Percentiles rank a stretch among this genome's conserved stretches.
phyloP scores from a whole-genome alignment of 345 rosid species.

The Theobroma cacao region DNA sequence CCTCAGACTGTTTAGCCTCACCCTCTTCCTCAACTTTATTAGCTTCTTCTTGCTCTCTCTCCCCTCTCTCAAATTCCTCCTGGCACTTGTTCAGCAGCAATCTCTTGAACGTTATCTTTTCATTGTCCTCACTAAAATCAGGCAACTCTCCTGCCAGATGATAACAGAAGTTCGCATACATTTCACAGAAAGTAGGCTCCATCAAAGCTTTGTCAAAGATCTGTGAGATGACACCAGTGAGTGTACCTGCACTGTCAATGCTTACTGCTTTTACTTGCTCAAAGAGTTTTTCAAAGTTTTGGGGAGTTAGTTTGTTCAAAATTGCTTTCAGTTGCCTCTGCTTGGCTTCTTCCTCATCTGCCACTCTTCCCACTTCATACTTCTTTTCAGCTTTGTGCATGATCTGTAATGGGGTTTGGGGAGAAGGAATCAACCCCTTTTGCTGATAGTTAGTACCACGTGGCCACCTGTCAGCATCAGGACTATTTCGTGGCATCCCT shows the following conservation, averaged over 20 bases:
- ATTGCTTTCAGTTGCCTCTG: constrained; percentile 88
- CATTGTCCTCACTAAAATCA: constrained; percentile 64
- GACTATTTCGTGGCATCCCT: constrained; percentile 53
- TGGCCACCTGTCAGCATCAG: constrained; percentile 89
- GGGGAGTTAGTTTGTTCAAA: constrained; percentile 94
- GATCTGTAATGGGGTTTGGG: constrained; percentile 69
- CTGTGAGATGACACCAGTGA: constrained; percentile 77
- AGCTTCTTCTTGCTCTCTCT: constrained; percentile 92
- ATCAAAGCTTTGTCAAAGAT: constrained; percentile 96
- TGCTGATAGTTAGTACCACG: constrained; percentile 60
- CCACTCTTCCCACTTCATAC: constrained; percentile 77
- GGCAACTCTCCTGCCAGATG: constrained; percentile 73
- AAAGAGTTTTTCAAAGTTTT: constrained; percentile 88
- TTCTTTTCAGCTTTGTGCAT: constrained; percentile 97
- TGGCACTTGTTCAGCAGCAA: constrained; percentile 91
- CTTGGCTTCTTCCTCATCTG: constrained; percentile 80
- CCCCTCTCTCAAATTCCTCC: constrained; percentile 96
- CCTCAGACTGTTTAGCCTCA: constrained; percentile 62
- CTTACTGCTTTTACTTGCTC: constrained; percentile 87
- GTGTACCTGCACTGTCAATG: constrained; percentile 75
- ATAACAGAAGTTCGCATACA: constrained; percentile 83
- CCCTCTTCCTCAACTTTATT: constrained; percentile 83
- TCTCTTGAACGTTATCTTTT: constrained; percentile 82
- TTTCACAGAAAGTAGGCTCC: constrained; percentile 99
- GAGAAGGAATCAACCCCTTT: constrained; percentile 83